Conservation (phyloP, 768 basidiomycete species). For the Phallus indusiatus region DNA sequence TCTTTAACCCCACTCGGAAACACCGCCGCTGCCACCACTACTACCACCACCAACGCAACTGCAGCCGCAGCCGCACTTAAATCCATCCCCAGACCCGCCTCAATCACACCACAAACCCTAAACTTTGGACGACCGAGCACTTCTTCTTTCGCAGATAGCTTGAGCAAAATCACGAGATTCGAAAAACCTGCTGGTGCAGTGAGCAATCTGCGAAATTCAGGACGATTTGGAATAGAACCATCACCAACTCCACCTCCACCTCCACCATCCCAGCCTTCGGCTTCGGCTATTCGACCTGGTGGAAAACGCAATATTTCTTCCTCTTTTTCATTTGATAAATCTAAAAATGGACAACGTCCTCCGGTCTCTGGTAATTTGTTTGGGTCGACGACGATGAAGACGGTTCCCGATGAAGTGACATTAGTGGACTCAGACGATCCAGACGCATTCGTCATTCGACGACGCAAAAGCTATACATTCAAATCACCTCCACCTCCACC, state of each 20-base stretch:
- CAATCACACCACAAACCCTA: not conserved
- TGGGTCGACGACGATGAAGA: not conserved
- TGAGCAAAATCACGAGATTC: not conserved
- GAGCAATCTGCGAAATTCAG: not conserved
- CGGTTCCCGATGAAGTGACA: not conserved
- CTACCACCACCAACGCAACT: too few species aligned
- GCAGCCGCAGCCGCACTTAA: not conserved
- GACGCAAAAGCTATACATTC: not conserved
- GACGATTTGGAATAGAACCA: not conserved
- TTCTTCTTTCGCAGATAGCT: not conserved
- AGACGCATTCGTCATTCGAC: slow-evolving; percentile 2
- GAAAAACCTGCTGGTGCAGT: not conserved
- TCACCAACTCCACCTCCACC: not conserved
- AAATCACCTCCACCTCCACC: not conserved
- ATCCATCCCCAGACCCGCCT: not conserved
- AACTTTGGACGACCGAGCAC: not conserved
- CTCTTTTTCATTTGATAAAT: not conserved
- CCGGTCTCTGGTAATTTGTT: not conserved
- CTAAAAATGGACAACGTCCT: not conserved
- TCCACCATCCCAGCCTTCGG: not conserved
- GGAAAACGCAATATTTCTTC: not conserved
- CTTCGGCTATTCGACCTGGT: not conserved
- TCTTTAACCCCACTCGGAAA: not conserved
- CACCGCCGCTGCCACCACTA: not conserved
- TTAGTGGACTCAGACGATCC: slow-evolving; percentile 7